phyloP scores from a whole-genome alignment of 1,139 yeast species.

The Yamadazyma atmosphaerica region DNA sequence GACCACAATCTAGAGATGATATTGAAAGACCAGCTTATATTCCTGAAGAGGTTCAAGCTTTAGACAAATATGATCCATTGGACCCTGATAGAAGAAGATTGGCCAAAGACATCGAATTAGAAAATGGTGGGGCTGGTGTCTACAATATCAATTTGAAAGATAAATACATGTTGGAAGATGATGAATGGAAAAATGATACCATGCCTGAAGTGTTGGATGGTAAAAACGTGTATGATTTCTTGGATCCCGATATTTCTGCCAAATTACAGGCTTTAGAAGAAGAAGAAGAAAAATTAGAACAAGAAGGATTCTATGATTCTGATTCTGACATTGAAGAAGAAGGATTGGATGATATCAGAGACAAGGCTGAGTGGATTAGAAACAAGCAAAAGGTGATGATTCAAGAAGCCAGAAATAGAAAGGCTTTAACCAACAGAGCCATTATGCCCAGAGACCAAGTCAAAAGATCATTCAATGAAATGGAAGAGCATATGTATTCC shows the following conservation, averaged over 20 bases:
- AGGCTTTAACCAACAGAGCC: conserved; percentile 83
- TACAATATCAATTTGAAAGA: conserved; percentile 91
- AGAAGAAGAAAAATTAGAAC: conserved; percentile 91
- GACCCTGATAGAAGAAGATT: conserved; percentile 83
- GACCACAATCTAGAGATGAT: conserved; percentile 88
- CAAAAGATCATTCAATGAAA: conserved; percentile 70
- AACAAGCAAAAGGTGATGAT: conserved; percentile 93
- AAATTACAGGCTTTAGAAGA: conserved; percentile 94
- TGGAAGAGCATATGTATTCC: conserved; percentile 87
- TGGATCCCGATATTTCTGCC: conserved; percentile 93
- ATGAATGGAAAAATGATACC: conserved; percentile 94
- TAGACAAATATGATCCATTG: conserved; percentile 68
- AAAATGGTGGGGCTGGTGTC: conserved; percentile 99
- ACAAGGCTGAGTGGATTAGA: conserved; percentile 94
- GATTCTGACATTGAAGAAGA: conserved; percentile 69
- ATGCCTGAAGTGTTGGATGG: conserved; percentile 98
- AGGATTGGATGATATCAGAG: conserved; percentile 71
- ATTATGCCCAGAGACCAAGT: conserved; percentile 90
- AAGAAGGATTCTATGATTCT: conserved; percentile 93
- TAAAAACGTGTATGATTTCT: conserved; percentile 93
- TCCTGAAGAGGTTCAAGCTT: conserved; percentile 66
- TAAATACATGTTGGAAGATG: conserved; percentile 87
- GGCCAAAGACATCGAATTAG: conserved; percentile 87
- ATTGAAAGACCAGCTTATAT: conserved; percentile 73
- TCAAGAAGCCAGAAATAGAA: conserved; percentile 83